Base-by-base conservation (phyloP, 2,329 filamentous ascomycete genomes). In the Boeremia exigua region DNA sequence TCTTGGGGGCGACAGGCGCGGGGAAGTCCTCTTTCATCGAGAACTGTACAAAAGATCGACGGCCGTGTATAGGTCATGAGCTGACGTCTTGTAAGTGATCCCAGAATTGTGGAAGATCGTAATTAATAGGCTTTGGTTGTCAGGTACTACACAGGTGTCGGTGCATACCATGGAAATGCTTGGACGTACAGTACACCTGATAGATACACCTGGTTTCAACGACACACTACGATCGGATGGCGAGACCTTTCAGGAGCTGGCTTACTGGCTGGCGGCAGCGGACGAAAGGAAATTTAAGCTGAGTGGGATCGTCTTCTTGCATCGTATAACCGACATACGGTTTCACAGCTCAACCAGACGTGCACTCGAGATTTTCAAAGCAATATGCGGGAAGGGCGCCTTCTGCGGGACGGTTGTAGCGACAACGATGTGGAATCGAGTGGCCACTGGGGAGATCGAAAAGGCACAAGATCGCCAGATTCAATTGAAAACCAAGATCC, bases 281-380 rank as follows among this genome's bases (percentile, higher is more conserved):
- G 77, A 76, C 51, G 61, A 54, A 15, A 25, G 36, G 7, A 56
- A 71, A 5, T 67, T 76, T 44, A 67, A 71, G 43, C 68, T 81
- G 3, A 72, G 68, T 10, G 80, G 80, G 0, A 76, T 82, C 34
- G 74, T 82, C 28, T 81, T 81, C 60, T 64, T 82, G 4, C 79
- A 81, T 48, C 68, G 72, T 1, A 81, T 82, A 52, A 75, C 71
- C 1, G 75, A 81, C 43, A 71, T 62, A 12, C 72, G 79, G 8
- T 67, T 81, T 57, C 65, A 69, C 6, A 74, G 78, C 50, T 75
- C 76, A n/a, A 66, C 70, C 25, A 66, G 70, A n/a, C 71, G 73
- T 44, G 79, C 79, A 47, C 59, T 82, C 2, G 57, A 71, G 15
- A 77, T 80, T 69, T 79, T 81, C 67, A 70, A 74, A 52, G 74